phyloP scores from a whole-genome alignment of 1,284 basidiomycete species.

The Coniferiporia sulphurascens region DNA sequence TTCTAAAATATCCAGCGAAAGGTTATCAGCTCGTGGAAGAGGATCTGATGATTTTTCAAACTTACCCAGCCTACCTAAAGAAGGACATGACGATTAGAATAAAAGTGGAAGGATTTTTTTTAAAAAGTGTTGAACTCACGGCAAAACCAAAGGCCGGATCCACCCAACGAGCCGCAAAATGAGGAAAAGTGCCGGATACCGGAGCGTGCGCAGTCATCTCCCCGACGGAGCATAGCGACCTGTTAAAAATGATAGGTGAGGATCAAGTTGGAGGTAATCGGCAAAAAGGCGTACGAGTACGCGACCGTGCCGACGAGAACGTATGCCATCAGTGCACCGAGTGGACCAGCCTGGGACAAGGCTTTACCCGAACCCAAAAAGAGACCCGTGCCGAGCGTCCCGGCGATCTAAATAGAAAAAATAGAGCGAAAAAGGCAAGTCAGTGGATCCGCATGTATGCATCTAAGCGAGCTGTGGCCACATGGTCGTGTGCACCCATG shows the following conservation, averaged over 20 bases:
- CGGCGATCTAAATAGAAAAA: constrained; percentile 49
- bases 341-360: constrained; percentile 49
- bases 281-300: constrained; percentile 42
- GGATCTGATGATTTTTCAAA: not conserved
- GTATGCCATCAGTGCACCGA: constrained; percentile 60
- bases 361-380: constrained; percentile 77
- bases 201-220: constrained; percentile 72
- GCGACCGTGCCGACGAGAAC: constrained; percentile 55
- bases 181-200: constrained; percentile 70
- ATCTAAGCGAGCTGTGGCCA: not conserved
- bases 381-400: constrained; percentile 72
- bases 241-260: constrained; percentile 20
- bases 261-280: not conserved
- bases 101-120: not conserved
- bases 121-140: not conserved
- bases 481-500: constrained; percentile 5
- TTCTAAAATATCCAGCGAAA: constrained; percentile 12
- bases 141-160: constrained; percentile 50
- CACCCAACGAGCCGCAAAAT: constrained; percentile 68
- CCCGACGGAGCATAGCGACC: constrained; percentile 57
- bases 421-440: not conserved
- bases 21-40: not conserved
- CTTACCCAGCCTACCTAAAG: constrained; percentile 12
- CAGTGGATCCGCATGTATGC: not conserved
- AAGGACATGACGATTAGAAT: not conserved